Base-by-base conservation (phyloP, 495 filamentous ascomycete species). In the Penicillium daleae region DNA sequence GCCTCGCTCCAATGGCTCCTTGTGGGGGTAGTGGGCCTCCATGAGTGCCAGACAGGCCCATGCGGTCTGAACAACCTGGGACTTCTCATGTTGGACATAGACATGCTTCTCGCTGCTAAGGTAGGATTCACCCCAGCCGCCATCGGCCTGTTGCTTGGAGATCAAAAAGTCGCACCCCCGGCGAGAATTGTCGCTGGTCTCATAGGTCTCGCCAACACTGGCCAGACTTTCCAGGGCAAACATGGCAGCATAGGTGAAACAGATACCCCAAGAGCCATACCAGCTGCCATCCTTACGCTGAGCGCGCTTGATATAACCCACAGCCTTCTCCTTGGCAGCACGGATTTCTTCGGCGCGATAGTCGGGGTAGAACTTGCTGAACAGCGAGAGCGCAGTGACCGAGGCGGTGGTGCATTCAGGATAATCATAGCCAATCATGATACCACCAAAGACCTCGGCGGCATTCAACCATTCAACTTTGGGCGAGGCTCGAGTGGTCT, bases 381-480 rank as follows among this genome's bases (percentile, higher is more conserved):
- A 99, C 6, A 93, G 80, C 0, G 87, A 89, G 0, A 99, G 82
- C 0, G 90, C 92, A 3, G 92, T 97, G n/a, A 98, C 90, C 6
- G 92, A 91, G 3, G 95, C 93, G 2, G 96, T 97, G 2, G 95
- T 98, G 76, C 96, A 99, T 72, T 99, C 95, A 0, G 94, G 93
- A 66, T 98, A 97, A 68, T 97, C 92, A 73, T 98, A 99, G 63
- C 97, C 92, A 39, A 98, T 89, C 95, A 99, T 98, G 73, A 99
- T 98, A 13, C 88, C 85, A 17, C 93, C 96, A 70, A 99, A 99
- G 0, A 99, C 94, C 71, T 98, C 96, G 17, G 95, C 96, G 2
- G 92, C 94, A 70, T 99, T 99, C 5, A 99, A 82, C 67, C 85
- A 82, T 69, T 99, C 95, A 37, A 98, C 68, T 73, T 85, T 85